Base-by-base conservation (phyloP, 257 asterid genomes). In the Misopates orontium region DNA sequence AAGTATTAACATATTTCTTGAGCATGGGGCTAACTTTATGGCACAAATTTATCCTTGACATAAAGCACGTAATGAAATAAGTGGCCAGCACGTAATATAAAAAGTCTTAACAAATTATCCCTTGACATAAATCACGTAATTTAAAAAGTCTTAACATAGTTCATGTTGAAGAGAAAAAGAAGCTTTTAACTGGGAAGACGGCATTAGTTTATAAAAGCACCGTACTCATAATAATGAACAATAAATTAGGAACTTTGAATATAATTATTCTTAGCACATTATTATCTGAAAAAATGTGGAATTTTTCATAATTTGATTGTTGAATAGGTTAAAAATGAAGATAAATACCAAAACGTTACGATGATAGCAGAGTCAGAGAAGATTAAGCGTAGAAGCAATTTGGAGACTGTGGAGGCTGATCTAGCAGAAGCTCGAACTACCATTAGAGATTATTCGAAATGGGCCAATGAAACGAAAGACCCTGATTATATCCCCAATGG, bases 401-500 rank as follows among this genome's bases (percentile, higher is more conserved):
- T 83, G 59, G 79, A 74, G 56, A 49, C 64, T 45, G 25, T 85
- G 51, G 96, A 88, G 72, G 81, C 81, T 0, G 75, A 73, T 45
- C 85, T 88, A 17, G 71, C 62, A 18, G 75, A 69, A 56, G 79
- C 90, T 66, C 85, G 96, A 63, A 80, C 65, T 31, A 80, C 83
- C 28, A 82, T 88, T 50, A 75, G 62, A 49, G 78, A 74, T 66
- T 65, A 56, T 53, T 47, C 76, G 49, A 63, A 41, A 41, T 9
- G 1, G 18, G 21, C 39, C 21, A 81, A 80, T 67, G 58, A 62
- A 65, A 68, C 80, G 25, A 42, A 65, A 18, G 84, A 78, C 67
- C 77, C 77, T 2, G 78, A 79, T 31, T 85, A 76, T 70, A 57
- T 83, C 21, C 96, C 93, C 12, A 36, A 56, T 54, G 90, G 93